Evolutionary conservation across 768 basidiomycete species (phyloP).

Genomic region (Leccinum rimulosum): DNA sequence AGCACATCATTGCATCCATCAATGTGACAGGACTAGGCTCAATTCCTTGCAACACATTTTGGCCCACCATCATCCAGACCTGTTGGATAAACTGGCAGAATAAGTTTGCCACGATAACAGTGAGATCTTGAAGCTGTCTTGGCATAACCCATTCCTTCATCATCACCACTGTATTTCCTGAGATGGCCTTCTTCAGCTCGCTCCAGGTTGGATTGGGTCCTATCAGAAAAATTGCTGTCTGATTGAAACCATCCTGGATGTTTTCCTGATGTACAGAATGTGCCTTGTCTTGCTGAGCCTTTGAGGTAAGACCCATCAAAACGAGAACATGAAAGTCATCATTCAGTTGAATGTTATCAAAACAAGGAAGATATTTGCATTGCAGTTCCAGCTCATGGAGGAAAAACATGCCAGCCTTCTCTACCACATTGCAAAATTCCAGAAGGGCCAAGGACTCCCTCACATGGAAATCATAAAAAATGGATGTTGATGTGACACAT

Average conservation of each 20-base stretch:
- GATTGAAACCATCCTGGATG: no score
- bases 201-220: no score
- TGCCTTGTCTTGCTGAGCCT: no score
- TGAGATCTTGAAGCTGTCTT: background rate
- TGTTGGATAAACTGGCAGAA: background rate
- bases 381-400: background rate
- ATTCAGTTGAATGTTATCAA: no score
- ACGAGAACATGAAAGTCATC: no score
- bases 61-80: background rate
- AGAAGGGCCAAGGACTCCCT: background rate
- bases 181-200: no score
- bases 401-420: background rate
- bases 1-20: conserved; percentile 10
- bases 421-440: background rate
- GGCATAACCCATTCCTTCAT: background rate
- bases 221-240: no score
- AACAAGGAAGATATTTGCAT: no score
- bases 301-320: no score
- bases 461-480: background rate
- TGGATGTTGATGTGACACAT: background rate
- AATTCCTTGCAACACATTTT: background rate
- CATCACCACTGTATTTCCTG: no score
- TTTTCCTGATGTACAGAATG: no score
- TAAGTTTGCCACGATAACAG: background rate
- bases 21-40: background rate